phyloP scores from a whole-genome alignment of 2,329 filamentous ascomycete species.

The Calonectria henricotiae region DNA sequence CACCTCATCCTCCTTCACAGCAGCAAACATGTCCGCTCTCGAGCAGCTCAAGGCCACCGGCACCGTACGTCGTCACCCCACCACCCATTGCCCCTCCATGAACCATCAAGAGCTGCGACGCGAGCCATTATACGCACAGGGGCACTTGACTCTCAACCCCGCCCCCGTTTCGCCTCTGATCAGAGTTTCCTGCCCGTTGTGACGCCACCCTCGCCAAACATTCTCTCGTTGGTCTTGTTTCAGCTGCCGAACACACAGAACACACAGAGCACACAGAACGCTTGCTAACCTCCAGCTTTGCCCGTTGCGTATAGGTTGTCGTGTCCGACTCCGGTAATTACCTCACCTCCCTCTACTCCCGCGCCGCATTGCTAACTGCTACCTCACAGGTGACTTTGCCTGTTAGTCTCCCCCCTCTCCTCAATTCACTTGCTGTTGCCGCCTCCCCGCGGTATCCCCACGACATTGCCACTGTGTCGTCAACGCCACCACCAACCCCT shows the following conservation, averaged over 20 bases:
- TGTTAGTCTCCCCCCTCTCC: constrained; percentile 70
- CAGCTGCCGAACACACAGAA: constrained; percentile 18
- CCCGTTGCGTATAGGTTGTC: constrained; percentile 77
- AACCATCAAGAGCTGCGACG: constrained; percentile 41
- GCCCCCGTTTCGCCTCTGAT: neutral
- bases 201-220: constrained; percentile 8
- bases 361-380: constrained; percentile 54
- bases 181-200: constrained; percentile 17
- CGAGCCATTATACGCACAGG: constrained; percentile 29
- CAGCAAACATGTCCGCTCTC: constrained; percentile 82
- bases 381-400: constrained; percentile 78
- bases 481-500: constrained; percentile 11
- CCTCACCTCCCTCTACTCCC: constrained; percentile 49
- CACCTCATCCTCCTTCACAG: constrained; percentile 36
- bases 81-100: constrained; percentile 55
- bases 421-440: constrained; percentile 12
- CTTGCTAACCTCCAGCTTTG: constrained; percentile 37
- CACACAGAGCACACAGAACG: constrained; percentile 50
- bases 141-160: constrained; percentile 22
- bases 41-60: constrained; percentile 97
- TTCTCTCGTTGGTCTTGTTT: constrained; percentile 16
- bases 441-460: constrained; percentile 22
- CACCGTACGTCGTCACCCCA: constrained; percentile 84
- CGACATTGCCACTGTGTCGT: constrained; percentile 18
- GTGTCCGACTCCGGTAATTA: constrained; percentile 94